Conservation (phyloP, 2,329 filamentous ascomycete genomes). For the Cytospora leucostoma region DNA sequence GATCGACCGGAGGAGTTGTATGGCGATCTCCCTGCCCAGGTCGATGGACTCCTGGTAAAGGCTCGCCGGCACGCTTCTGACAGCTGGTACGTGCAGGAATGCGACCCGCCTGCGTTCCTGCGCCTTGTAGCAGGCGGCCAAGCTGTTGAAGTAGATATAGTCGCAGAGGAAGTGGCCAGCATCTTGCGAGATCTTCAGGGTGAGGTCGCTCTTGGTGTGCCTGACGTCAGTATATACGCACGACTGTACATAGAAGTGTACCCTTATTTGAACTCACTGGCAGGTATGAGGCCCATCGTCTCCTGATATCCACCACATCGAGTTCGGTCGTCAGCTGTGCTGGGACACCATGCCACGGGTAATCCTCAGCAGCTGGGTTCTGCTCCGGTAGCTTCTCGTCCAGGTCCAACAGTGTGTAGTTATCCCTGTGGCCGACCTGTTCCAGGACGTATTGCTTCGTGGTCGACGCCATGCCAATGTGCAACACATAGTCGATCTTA, state of each 20-base stretch:
- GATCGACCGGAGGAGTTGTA: constrained; percentile 59
- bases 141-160: constrained; percentile 73
- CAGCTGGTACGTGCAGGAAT: constrained; percentile 75
- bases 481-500: constrained; percentile 66
- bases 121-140: constrained; percentile 57
- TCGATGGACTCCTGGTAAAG: constrained; percentile 50
- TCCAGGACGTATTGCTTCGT: constrained; percentile 69
- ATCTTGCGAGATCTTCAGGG: constrained; percentile 65
- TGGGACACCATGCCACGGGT: constrained; percentile 58
- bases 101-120: constrained; percentile 54
- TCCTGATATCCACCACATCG: constrained; percentile 58
- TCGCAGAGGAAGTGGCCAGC: constrained; percentile 76
- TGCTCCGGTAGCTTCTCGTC: constrained; percentile 58
- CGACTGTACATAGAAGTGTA: not conserved
- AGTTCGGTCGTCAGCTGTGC: constrained; percentile 58
- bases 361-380: constrained; percentile 43
- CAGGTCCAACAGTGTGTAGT: constrained; percentile 72
- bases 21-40: constrained; percentile 52
- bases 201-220: constrained; percentile 40
- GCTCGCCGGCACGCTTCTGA: constrained; percentile 70
- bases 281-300: constrained; percentile 54
- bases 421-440: constrained; percentile 67
- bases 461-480: constrained; percentile 78
- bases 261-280: constrained; percentile 44
- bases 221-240: constrained; percentile 12